Conservation (phyloP, 495 filamentous ascomycete genomes). For the Entonaema liquescens region DNA sequence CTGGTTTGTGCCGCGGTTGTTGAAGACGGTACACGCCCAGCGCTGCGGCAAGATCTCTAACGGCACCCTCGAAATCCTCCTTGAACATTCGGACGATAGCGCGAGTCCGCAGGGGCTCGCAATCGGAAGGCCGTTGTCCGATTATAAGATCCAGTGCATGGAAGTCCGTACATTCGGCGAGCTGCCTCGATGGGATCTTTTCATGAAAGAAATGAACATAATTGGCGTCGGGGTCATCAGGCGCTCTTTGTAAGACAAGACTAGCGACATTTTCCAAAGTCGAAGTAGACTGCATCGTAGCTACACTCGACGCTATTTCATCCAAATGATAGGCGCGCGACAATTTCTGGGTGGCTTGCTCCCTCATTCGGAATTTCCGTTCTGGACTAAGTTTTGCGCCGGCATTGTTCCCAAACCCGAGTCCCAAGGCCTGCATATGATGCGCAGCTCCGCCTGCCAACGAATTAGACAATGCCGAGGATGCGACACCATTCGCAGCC, state of each 20-base stretch:
- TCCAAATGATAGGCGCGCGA: slow-evolving; percentile 78
- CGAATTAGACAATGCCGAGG: slow-evolving; percentile 64
- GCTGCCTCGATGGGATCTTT: slow-evolving; percentile 79
- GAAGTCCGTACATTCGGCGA: slow-evolving; percentile 76
- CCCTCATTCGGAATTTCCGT: slow-evolving; percentile 76
- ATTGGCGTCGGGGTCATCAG: slow-evolving; percentile 71
- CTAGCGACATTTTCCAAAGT: slow-evolving; percentile 80
- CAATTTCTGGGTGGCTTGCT: slow-evolving; percentile 78
- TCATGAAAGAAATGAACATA: slow-evolving; percentile 91
- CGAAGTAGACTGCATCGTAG: slow-evolving; percentile 83
- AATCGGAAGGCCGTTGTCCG: slow-evolving; percentile 65
- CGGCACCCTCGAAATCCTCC: slow-evolving; percentile 73
- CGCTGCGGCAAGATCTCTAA: slow-evolving; percentile 70
- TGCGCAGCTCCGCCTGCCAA: slow-evolving; percentile 60
- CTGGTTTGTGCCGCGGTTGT: slow-evolving; percentile 53
- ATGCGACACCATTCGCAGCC: slow-evolving; percentile 73
- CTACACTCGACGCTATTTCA: slow-evolving; percentile 82
- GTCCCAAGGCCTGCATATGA: slow-evolving; percentile 65
- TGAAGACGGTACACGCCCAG: slow-evolving; percentile 66
- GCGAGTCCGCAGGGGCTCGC: slow-evolving; percentile 72
- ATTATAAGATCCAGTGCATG: slow-evolving; percentile 72
- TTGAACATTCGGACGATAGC: slow-evolving; percentile 79
- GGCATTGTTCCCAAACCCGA: slow-evolving; percentile 66
- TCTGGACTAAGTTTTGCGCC: slow-evolving; percentile 75
- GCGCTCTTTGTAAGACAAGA: slow-evolving; percentile 71